phyloP scores from a whole-genome alignment of 1,139 yeast genomes.

The Yamadazyma friedrichii region DNA sequence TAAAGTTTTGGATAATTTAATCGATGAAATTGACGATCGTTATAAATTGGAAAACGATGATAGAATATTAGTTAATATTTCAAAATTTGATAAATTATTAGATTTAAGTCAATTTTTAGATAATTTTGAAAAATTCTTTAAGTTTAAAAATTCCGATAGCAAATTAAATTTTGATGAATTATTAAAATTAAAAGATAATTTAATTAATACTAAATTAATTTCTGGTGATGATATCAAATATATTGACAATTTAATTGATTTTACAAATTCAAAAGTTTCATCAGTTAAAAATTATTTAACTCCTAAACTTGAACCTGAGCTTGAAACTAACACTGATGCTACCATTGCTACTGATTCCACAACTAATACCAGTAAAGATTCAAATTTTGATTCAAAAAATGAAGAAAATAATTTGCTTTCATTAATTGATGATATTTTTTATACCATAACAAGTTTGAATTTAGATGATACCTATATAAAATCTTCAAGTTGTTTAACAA shows the following conservation, averaged over 20 bases:
- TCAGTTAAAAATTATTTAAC: not conserved
- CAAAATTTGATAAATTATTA: slow-evolving; percentile 13
- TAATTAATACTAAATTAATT: slow-evolving; percentile 27
- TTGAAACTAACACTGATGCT: too few species aligned
- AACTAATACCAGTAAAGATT: not conserved
- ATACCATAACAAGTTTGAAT: not conserved
- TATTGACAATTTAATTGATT: slow-evolving; percentile 6
- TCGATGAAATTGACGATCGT: slow-evolving; percentile 15
- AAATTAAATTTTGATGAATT: slow-evolving; percentile 21
- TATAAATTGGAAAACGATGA: slow-evolving; percentile 11
- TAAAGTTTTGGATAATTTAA: slow-evolving; percentile 11
- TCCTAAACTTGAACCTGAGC: too few species aligned
- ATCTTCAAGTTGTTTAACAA: slow-evolving; percentile 27
- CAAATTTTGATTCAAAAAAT: too few species aligned
- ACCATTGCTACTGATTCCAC: too few species aligned
- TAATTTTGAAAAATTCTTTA: slow-evolving; percentile 10
- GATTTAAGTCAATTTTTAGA: slow-evolving; percentile 16
- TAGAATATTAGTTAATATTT: slow-evolving; percentile 14
- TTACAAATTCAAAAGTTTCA: not conserved
- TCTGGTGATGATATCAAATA: slow-evolving; percentile 17
- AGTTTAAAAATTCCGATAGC: slow-evolving; percentile 6
- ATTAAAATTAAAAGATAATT: slow-evolving; percentile 22
- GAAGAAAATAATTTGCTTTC: not conserved
- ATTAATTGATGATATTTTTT: not conserved
- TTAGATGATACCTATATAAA: slow-evolving; percentile 36